Conservation (phyloP, 371 early-diverging fungal species). For the Rhizopus microsporus region DNA sequence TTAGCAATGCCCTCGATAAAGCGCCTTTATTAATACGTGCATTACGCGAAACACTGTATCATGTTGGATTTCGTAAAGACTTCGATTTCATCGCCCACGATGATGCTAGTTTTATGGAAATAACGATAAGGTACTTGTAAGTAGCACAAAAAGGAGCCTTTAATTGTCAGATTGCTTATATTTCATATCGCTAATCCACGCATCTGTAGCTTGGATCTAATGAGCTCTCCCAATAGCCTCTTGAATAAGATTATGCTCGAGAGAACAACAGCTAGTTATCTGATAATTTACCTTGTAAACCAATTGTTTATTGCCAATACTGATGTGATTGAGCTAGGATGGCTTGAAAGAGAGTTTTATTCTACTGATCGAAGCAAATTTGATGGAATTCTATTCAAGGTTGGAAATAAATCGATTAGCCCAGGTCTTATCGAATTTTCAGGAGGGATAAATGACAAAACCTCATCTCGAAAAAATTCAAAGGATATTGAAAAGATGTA, state of each 20-base stretch:
- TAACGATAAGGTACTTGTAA: conserved; percentile 12
- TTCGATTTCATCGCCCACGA: conserved; percentile 3
- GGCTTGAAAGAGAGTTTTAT: conserved; percentile 17
- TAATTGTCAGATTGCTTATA: conserved; percentile 1
- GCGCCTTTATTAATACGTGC: conserved; percentile 8
- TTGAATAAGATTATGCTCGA: conserved; percentile 14
- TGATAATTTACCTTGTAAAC: conserved; percentile 15
- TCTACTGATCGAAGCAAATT: conserved; percentile 10
- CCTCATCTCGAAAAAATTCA: no score
- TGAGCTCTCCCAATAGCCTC: conserved; percentile 13
- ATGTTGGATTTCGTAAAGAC: conserved; percentile 9
- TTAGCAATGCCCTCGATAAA: conserved; percentile 12
- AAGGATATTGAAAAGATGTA: no score
- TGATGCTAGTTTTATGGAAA: conserved; percentile 8
- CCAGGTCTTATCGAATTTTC: no score
- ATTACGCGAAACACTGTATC: conserved; percentile 13
- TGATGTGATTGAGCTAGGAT: conserved; percentile 12
- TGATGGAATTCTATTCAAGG: no score
- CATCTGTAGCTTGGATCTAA: conserved; percentile 19
- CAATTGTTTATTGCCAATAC: conserved; percentile 19
- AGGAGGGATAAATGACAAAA: no score
- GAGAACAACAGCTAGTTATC: conserved; percentile 15
- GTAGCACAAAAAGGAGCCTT: background rate
- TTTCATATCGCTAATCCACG: conserved; percentile 17
- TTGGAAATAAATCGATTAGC: no score